These are phyloP conservation scores for Yamagishiella unicocca DNA, from an alignment of 139 green algal genomes.

Conservation along the genomic window DNA sequence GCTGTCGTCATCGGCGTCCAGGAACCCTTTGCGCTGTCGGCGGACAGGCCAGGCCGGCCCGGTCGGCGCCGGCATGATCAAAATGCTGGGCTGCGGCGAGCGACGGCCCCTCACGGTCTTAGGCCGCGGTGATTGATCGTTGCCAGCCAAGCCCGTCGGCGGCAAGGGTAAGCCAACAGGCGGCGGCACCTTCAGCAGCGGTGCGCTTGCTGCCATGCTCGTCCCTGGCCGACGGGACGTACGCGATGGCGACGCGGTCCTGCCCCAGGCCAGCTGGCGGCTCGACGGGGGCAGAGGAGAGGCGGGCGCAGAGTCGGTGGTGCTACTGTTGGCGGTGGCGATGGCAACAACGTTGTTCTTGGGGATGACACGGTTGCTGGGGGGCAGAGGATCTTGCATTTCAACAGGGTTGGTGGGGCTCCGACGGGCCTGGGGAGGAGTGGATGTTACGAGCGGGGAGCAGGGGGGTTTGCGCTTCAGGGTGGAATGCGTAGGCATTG, in stretches of 20 bases:
- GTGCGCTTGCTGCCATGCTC: not conserved
- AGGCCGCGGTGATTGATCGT: too few species aligned
- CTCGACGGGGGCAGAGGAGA: not conserved
- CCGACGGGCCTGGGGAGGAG: not conserved
- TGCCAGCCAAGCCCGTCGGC: not conserved
- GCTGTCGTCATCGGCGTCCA: not conserved
- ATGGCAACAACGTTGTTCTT: not conserved
- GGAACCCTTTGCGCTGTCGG: not conserved
- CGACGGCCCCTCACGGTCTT: not conserved
- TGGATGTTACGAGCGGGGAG: not conserved
- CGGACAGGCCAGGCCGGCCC: not conserved
- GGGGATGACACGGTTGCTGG: too few species aligned
- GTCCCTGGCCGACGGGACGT: not conserved
- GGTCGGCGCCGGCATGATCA: not conserved
- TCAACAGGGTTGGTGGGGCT: not conserved
- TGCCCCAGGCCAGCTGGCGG: not conserved
- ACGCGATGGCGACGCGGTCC: not conserved
- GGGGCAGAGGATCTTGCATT: not conserved
- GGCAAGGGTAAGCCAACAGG: not conserved
- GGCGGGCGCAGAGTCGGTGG: not conserved
- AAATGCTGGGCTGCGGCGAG: constrained; percentile 8
- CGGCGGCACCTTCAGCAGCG: not conserved
- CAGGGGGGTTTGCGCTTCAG: too few species aligned
- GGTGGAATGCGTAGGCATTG: too few species aligned
- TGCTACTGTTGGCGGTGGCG: not conserved